These are phyloP conservation scores for Rosa rugosa DNA, from an alignment of 306 rosid species.

Conservation along the genomic window DNA sequence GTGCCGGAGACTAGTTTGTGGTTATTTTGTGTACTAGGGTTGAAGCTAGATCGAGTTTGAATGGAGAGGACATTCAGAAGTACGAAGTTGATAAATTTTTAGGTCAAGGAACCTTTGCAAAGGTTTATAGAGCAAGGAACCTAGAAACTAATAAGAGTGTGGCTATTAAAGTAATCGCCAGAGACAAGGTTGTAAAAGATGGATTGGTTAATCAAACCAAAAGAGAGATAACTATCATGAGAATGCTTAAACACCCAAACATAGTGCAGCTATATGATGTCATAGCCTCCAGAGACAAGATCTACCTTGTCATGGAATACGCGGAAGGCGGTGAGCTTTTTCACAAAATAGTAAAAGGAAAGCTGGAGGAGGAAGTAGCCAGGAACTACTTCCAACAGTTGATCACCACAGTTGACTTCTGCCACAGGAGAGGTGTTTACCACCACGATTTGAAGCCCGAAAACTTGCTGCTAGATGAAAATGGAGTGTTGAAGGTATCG, in stretches of 20 bases:
- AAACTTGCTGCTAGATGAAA: slow-evolving; percentile 53
- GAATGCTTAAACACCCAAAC: slow-evolving; percentile 47
- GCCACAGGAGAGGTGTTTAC: slow-evolving; percentile 60
- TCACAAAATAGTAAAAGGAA: slow-evolving; percentile 40
- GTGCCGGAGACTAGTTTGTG: neutral
- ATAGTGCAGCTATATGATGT: slow-evolving; percentile 49
- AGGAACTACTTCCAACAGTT: slow-evolving; percentile 46
- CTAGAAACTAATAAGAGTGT: slow-evolving; percentile 36
- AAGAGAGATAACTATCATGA: slow-evolving; percentile 53
- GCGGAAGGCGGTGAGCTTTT: slow-evolving; percentile 61
- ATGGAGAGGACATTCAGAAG: slow-evolving; percentile 50
- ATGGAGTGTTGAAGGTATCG: slow-evolving; percentile 46
- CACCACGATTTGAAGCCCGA: slow-evolving; percentile 64
- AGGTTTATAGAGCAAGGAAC: slow-evolving; percentile 50
- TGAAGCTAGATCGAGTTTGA: slow-evolving; percentile 6
- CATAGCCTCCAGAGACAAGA: slow-evolving; percentile 45
- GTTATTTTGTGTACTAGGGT: no score
- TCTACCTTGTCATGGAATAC: slow-evolving; percentile 50
- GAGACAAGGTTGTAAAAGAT: slow-evolving; percentile 32
- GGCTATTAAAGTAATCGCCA: slow-evolving; percentile 51
- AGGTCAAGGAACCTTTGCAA: slow-evolving; percentile 57
- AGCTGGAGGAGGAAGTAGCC: slow-evolving; percentile 47
- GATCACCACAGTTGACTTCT: slow-evolving; percentile 51
- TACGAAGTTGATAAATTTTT: slow-evolving; percentile 50
- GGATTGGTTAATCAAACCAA: slow-evolving; percentile 35